Evolutionary conservation across 495 filamentous ascomycete genomes (phyloP), one percentile per base, ranked within the genome.

Genomic region (Tuber umbilicatum): DNA sequence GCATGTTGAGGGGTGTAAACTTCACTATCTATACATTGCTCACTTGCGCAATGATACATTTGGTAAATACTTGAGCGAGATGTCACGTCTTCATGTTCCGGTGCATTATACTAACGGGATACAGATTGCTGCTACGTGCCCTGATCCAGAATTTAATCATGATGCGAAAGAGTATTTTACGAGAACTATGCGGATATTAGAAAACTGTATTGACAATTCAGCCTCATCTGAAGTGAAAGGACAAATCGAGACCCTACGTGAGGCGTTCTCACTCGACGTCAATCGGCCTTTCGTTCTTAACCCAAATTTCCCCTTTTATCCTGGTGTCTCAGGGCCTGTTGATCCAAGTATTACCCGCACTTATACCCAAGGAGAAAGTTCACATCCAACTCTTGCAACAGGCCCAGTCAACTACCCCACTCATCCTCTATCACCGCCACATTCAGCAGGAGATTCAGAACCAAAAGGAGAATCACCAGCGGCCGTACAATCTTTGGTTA

Each of bases 1-100:
- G 91, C 86, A 98, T 99, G 95, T 90, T 93, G 81, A 87, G 95
- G 76, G 95, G 95, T 47, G 93, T 97, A 80, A 97, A 93, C 85
- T 97, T 97, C 82, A 93, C 94, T 35, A 96, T 99, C 35, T 99
- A 99, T 81, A 89, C 89, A 64, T 88, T 97, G 40, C 86, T 99
- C 50, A 97, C 93, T 19, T 97, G 94, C 85, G 95, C 94, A 41
- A 95, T 97, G 86, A 87, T 99, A 74, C 96, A 99, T 85, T 84
- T 99, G 84, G 95, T 99, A 86, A 83, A 92, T 85, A 60, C 31
- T 37, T 47, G 50, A 42, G 50, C 67, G 23, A 7, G 27, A 70
- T 64, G 73, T 68, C 37, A 17, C 27, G 39, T 27, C 17, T 38
- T 12, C 70, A 21, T 23, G 5, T 70, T n/a, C 67, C 5, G 1